Conservation (phyloP, 1,284 basidiomycete genomes). For the Puccinia coronata region DNA sequence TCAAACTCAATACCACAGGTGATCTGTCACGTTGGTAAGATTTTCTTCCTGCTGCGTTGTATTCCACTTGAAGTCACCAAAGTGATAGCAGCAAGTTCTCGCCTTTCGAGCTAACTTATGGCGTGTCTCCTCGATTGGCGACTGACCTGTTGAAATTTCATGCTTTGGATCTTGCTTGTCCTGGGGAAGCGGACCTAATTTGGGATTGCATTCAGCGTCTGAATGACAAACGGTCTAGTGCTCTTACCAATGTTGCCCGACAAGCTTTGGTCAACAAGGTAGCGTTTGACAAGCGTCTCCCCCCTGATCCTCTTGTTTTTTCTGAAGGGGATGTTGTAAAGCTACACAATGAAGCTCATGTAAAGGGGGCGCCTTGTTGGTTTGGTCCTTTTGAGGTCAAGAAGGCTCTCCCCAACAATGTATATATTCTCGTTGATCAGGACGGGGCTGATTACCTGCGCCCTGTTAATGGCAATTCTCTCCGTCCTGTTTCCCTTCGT, state of each 20-base stretch:
- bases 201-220: background rate
- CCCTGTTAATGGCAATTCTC: too few relatives aligned
- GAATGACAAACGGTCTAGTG: background rate
- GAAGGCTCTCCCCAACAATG: background rate
- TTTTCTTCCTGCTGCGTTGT: constrained; percentile 1
- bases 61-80: background rate
- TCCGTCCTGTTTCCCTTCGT: background rate
- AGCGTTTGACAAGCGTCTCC: background rate
- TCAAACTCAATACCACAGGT: background rate
- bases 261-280: background rate
- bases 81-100: too few relatives aligned
- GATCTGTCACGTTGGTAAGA: too few relatives aligned
- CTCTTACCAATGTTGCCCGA: background rate
- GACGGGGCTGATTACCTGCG: too few relatives aligned
- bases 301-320: background rate
- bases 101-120: constrained; percentile 13
- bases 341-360: constrained; percentile 2
- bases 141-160: background rate
- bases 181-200: too few relatives aligned
- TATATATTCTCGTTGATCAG: too few relatives aligned
- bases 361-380: constrained; percentile 4
- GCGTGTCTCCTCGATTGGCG: background rate
- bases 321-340: background rate
- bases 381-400: background rate
- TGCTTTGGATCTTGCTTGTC: background rate